Evolutionary conservation across 139 green algal species (phyloP), one percentile per base, ranked within the genome.

Genomic region (Picochlorum costavermella): DNA sequence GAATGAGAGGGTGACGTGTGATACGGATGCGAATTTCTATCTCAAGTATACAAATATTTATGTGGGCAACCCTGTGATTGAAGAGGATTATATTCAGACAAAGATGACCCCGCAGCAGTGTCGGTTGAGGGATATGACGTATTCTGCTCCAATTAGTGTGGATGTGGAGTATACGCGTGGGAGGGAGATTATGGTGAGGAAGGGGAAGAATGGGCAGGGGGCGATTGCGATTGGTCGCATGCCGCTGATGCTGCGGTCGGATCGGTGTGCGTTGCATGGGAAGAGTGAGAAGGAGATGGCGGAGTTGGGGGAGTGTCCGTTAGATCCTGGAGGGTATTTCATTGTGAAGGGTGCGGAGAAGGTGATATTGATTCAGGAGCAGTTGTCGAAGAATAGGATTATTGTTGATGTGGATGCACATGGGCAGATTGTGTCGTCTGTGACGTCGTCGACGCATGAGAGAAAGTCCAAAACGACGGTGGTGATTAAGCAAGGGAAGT

Each of bases 291-390:
- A 78, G 6, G 77, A 96, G 81, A 83, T 99, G 70, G 87, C 88
- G 13, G 65, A 75, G 36, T 78, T 96, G 61, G 85, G 81, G 1
- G 94, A 99, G 81, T 99, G 94, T 72, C 94, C 94, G 1, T 79
- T 99, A 58, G 94, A 99, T 72, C 90, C 94, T 2, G 94, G 94
- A 0, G 94, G 94, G 26, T 99, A 99, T 80, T 99, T 99, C 65
- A 82, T 99, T 6, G 85, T 98, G 20, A 80, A 83, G 68, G 86
- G 86, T 50, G 83, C 77, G n/a, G 86, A 93, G 70, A 95, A 98
- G 77, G 94, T 98, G 11, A 96, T 99, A 56, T 79, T 99, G 10
- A 99, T 98, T 74, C 94, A 99, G 73, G 94, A 99, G 83, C 93
- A 99, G 83, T 83, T 98, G 62, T 88, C 76, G 64, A 99, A 98